phyloP scores from a whole-genome alignment of 768 basidiomycete species.

The Filobasidium floriforme region DNA sequence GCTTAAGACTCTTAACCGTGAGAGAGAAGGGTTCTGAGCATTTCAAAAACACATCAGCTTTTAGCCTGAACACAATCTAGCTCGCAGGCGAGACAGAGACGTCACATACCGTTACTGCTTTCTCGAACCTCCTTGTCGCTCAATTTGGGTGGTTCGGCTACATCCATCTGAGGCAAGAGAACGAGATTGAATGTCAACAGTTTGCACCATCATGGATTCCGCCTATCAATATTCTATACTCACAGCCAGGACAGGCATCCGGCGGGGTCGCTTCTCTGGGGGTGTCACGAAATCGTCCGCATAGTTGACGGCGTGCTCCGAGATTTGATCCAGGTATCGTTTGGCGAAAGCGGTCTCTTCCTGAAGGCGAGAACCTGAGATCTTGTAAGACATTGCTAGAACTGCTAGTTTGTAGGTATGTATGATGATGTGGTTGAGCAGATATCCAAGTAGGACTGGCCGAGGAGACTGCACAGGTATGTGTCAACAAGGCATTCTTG shows the following conservation, averaged over 20 bases:
- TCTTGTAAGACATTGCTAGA: neutral
- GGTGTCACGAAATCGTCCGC: slow-evolving; percentile 39
- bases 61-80: neutral
- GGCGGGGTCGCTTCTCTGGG: slow-evolving; percentile 38
- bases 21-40: slow-evolving; percentile 53
- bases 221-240: slow-evolving; percentile 13
- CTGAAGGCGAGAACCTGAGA: slow-evolving; percentile 23
- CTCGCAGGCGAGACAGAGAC: neutral
- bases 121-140: neutral
- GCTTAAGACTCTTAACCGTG: slow-evolving; percentile 87
- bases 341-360: slow-evolving; percentile 44
- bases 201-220: neutral
- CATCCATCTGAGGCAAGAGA: slow-evolving; percentile 24
- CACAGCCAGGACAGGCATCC: slow-evolving; percentile 41
- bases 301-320: slow-evolving; percentile 39
- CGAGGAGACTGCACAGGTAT: neutral
- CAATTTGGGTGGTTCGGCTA: slow-evolving; percentile 12
- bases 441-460: neutral
- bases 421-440: neutral
- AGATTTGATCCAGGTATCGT: slow-evolving; percentile 41
- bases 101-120: slow-evolving; percentile 22
- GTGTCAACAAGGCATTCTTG: neutral
- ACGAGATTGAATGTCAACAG: neutral
- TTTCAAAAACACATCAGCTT: neutral
- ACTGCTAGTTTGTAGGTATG: neutral